Evolutionary conservation across 1,284 basidiomycete species (phyloP).

Genomic region (Marasmius tenuissimus): DNA sequence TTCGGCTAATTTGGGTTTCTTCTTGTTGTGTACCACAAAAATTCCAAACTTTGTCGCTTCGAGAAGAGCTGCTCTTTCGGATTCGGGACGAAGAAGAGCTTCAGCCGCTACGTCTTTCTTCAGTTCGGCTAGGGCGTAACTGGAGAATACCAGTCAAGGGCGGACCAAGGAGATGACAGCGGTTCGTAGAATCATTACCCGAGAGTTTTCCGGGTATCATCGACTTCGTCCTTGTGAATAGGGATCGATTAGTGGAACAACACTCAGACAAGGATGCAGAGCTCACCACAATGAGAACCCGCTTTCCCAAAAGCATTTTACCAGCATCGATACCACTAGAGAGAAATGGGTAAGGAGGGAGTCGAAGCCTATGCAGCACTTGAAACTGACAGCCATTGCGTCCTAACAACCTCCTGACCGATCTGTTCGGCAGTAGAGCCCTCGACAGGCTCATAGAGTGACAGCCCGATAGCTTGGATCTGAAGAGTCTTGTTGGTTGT

Average conservation of each 20-base stretch:
- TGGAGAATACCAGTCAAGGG: conserved; percentile 25
- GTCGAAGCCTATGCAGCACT: not conserved
- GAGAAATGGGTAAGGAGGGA: conserved; percentile 8
- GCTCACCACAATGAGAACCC: conserved; percentile 82
- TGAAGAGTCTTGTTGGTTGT: conserved; percentile 79
- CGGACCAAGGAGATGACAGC: not conserved
- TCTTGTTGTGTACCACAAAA: conserved; percentile 96
- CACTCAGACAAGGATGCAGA: not conserved
- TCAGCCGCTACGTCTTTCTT: conserved; percentile 84
- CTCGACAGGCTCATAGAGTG: conserved; percentile 85
- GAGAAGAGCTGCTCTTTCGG: conserved; percentile 69
- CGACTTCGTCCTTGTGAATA: conserved; percentile 79
- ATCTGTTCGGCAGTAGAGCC: conserved; percentile 76
- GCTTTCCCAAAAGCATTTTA: conserved; percentile 75
- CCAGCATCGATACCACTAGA: conserved; percentile 60
- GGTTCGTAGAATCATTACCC: conserved; percentile 47
- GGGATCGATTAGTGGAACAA: not conserved
- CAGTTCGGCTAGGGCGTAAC: conserved; percentile 87
- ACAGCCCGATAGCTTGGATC: conserved; percentile 91
- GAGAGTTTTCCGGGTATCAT: conserved; percentile 90
- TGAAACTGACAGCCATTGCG: conserved; percentile 85
- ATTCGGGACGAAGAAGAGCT: conserved; percentile 60
- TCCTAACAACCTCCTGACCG: conserved; percentile 84
- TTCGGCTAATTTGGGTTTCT: conserved; percentile 78
- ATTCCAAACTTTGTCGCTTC: conserved; percentile 76